Conservation (phyloP, 495 filamentous ascomycete species). For the Copromyces sp. region DNA sequence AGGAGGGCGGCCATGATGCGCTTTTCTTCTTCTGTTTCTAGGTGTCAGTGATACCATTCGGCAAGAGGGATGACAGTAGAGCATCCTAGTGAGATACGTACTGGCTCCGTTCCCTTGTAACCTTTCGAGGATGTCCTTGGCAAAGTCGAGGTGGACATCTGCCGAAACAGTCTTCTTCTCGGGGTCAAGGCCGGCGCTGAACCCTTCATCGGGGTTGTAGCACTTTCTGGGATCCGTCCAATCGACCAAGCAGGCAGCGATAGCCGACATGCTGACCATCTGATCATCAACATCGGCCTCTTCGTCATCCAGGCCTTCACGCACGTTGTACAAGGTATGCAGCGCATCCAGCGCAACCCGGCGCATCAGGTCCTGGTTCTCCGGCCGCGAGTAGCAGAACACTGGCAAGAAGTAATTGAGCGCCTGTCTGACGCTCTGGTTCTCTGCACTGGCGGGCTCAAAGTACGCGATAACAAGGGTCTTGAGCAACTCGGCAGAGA, state of each 20-base stretch:
- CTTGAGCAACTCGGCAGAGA: conserved; percentile 61
- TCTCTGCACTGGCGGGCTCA: conserved; percentile 71
- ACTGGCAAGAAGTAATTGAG: conserved; percentile 94
- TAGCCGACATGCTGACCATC: conserved; percentile 65
- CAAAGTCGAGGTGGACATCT: conserved; percentile 60
- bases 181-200: conserved; percentile 40
- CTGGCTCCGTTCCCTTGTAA: conserved; percentile 44
- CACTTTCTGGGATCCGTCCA: conserved; percentile 94
- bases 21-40: conserved; percentile 61
- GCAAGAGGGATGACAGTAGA: conserved; percentile 11
- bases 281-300: conserved; percentile 72
- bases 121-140: conserved; percentile 50
- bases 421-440: conserved; percentile 79
- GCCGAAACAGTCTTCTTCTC: conserved; percentile 51
- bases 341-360: conserved; percentile 57
- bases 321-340: conserved; percentile 52
- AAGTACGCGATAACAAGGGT: conserved; percentile 80
- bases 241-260: conserved; percentile 74
- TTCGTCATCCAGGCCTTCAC: conserved; percentile 62
- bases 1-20: conserved; percentile 71
- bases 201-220: conserved; percentile 47
- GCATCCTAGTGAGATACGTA: conserved; percentile 32
- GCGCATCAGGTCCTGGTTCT: conserved; percentile 74
- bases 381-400: conserved; percentile 72
- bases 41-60: conserved; percentile 10